Evolutionary conservation across 192 early-diverging fungal genomes (phyloP).

Genomic region (Backusella liffmaniae): DNA sequence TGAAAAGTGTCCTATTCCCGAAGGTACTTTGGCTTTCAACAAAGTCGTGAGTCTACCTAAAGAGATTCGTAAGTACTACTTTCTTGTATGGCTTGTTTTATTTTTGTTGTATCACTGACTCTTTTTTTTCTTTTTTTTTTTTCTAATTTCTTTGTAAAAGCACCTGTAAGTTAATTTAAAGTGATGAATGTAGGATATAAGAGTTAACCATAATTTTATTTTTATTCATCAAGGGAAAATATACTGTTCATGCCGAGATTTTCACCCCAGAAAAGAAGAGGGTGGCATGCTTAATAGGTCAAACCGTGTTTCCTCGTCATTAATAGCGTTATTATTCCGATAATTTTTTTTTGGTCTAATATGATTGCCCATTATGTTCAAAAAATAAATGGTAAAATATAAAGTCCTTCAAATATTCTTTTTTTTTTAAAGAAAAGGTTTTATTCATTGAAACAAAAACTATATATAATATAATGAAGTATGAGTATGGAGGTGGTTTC

Average conservation of each 20-base stretch:
- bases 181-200: neutral
- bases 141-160: neutral
- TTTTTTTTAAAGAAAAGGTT: too few relatives aligned
- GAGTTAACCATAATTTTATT: neutral
- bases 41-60: slow-evolving; percentile 49
- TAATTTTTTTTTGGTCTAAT: neutral
- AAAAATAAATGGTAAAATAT: neutral
- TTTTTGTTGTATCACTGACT: neutral
- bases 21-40: slow-evolving; percentile 36
- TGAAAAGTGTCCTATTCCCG: slow-evolving; percentile 44
- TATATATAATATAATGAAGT: neutral
- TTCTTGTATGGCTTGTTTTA: neutral
- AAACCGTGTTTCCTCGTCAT: slow-evolving; percentile 33
- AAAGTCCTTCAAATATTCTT: neutral
- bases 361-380: neutral
- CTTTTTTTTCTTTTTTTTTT: slow-evolving; percentile 5
- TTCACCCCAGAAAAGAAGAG: slow-evolving; percentile 33
- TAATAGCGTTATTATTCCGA: neutral
- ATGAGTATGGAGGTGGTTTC: too few relatives aligned
- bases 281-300: slow-evolving; percentile 46
- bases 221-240: slow-evolving; percentile 44
- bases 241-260: slow-evolving; percentile 43
- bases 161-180: slow-evolving; percentile 7
- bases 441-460: neutral
- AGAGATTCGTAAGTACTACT: slow-evolving; percentile 47